Evolutionary conservation across 108 stramenopile genomes (phyloP), one percentile per base, ranked within the genome.

Genomic region (Poteriospumella lacustris): DNA sequence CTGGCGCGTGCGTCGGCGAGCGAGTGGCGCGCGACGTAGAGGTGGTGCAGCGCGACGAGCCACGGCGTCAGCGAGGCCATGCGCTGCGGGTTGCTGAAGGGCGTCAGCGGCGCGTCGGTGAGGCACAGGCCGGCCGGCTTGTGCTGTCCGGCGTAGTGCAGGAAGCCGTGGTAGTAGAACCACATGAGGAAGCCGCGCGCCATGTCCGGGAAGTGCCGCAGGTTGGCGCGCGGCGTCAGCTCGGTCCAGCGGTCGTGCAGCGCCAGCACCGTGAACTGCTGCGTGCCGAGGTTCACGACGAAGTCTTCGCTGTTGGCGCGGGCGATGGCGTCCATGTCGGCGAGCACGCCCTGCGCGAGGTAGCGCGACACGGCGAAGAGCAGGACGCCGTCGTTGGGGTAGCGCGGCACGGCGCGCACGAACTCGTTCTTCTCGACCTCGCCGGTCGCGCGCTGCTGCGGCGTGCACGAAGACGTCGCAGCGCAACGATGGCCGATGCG

Each of bases 121-220:
- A n/a, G 60, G 36, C 60, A 64, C 28, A 64, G 60, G 36, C 3
- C 31, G 9, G 33, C 3, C 36, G 60, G 60, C 36, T 64, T 64
- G 36, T 26, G 33, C 5, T 3, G 12, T 31, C 60, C 60, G 36
- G 60, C 60, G 36, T 64, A 64, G 31, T 64, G 60, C 36, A 64
- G 9, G 5, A 64, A 12, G 9, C 60, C 60, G 36, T 3, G 28
- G 31, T 31, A 64, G 36, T 64, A 64, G 31, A 64, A 64, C 60
- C 60, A 64, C 60, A 64, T 64, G 33, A 64, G 5, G 36, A 34
- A 64, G 3, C 60, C 60, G 28, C 60, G 28, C 60, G 60, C 60
- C 60, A 64, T 64, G 31, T 64, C 60, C 5, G 60, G 60, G 31
- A 64, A 64, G 36, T 64, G 60, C 5, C 60, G 15, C 24, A 64